These are phyloP conservation scores for Gaultheria prostrata DNA, from an alignment of 148 eudicot genomes.

Conservation along the genomic window DNA sequence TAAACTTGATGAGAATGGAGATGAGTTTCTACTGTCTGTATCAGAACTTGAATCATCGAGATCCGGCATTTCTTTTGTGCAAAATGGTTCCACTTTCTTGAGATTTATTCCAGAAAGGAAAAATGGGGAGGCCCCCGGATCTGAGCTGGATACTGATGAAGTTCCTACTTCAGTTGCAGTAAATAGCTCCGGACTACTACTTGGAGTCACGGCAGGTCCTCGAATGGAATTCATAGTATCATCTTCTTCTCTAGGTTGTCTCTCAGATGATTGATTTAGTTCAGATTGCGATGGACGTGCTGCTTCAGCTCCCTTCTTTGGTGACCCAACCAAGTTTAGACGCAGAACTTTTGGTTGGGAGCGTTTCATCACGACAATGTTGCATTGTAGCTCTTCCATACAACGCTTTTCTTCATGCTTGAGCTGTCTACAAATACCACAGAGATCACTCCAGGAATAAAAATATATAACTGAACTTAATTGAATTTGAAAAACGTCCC, in stretches of 20 bases:
- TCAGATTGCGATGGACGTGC: conserved; percentile 31
- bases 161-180: conserved; percentile 89
- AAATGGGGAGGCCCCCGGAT: conserved; percentile 78
- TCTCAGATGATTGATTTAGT: conserved; percentile 31
- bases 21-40: conserved; percentile 57
- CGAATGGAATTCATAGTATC: conserved; percentile 30
- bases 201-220: conserved; percentile 83
- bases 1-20: conserved; percentile 70
- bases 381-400: conserved; percentile 93
- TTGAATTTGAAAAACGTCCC: neutral
- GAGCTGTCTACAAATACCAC: conserved; percentile 53
- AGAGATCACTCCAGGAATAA: neutral
- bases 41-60: conserved; percentile 52
- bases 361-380: conserved; percentile 77
- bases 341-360: conserved; percentile 80
- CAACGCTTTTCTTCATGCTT: conserved; percentile 81
- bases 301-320: conserved; percentile 48
- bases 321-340: conserved; percentile 69
- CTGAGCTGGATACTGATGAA: conserved; percentile 87
- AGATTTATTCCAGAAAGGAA: conserved; percentile 36
- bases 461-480: conserved; percentile 2
- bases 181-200: conserved; percentile 83
- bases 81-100: conserved; percentile 43
- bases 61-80: conserved; percentile 37
- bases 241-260: conserved; percentile 22